Evolutionary conservation across 2,329 filamentous ascomycete genomes (phyloP).

Genomic region (Botryotinia convoluta): DNA sequence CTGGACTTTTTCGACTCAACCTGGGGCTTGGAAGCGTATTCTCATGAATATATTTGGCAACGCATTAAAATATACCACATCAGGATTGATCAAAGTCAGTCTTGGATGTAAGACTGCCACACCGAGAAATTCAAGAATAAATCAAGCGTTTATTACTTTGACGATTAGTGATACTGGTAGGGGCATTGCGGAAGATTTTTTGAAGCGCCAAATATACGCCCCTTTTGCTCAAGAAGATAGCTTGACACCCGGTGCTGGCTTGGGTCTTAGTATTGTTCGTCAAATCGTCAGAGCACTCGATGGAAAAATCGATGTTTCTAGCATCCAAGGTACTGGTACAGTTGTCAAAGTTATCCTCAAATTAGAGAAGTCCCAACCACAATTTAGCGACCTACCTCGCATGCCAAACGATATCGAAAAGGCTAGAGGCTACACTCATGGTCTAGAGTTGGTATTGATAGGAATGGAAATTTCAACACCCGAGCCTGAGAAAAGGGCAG

Average conservation of each 20-base stretch:
- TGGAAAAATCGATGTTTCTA: conserved; percentile 57
- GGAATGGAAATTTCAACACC: conserved; percentile 24
- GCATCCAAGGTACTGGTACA: conserved; percentile 52
- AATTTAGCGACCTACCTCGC: conserved; percentile 41
- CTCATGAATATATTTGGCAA: conserved; percentile 64
- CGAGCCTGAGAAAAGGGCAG: neutral
- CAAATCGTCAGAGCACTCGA: conserved; percentile 57
- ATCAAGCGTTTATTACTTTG: conserved; percentile 37
- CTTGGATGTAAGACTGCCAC: conserved; percentile 37
- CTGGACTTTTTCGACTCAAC: conserved; percentile 33
- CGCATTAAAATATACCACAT: conserved; percentile 57
- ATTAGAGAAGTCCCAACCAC: conserved; percentile 14
- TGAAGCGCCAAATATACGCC: conserved; percentile 55
- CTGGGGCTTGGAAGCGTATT: conserved; percentile 40
- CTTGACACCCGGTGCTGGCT: conserved; percentile 55
- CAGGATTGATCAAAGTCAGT: conserved; percentile 49
- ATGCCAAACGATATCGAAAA: neutral
- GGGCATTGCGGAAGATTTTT: conserved; percentile 61
- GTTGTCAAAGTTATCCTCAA: conserved; percentile 43
- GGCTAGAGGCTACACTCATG: conserved; percentile 13
- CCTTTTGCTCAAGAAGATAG: conserved; percentile 56
- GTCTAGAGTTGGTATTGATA: conserved; percentile 14
- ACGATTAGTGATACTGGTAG: conserved; percentile 60
- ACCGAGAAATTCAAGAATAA: conserved; percentile 13
- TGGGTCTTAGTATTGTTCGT: conserved; percentile 65